A percentile compares a stretch with the other conserved stretches of the same genome.
Evolutionary conservation across 2,329 filamentous ascomycete genomes (phyloP).

Genomic region (Phyllosticta citrichinensis): DNA sequence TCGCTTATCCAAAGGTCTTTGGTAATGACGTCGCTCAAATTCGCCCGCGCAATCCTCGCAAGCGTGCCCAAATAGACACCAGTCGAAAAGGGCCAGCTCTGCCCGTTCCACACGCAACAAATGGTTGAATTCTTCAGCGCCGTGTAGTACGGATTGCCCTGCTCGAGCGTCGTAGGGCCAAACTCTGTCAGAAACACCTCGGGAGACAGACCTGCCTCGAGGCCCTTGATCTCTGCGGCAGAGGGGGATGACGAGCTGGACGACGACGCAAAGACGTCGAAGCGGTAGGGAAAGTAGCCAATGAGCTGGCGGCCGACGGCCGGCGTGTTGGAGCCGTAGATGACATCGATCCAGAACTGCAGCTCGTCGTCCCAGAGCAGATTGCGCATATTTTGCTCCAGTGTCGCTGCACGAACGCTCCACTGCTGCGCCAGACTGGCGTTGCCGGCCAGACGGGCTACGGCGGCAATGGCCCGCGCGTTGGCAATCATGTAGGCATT

Average conservation of each 20-base stretch:
- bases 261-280: constrained; percentile 27
- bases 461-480: constrained; percentile 30
- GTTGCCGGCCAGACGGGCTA: constrained; percentile 28
- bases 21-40: constrained; percentile 21
- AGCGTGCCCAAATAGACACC: constrained; percentile 36
- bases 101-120: constrained; percentile 10
- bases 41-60: constrained; percentile 30
- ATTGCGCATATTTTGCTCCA: constrained; percentile 27
- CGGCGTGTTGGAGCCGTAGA: constrained; percentile 28
- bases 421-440: constrained; percentile 22
- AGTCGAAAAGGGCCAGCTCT: constrained; percentile 1
- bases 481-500: constrained; percentile 38
- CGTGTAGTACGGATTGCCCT: constrained; percentile 19
- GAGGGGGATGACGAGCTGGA: constrained; percentile 18
- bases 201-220: constrained; percentile 24
- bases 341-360: constrained; percentile 32
- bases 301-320: constrained; percentile 31
- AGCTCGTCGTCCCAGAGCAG: constrained; percentile 30
- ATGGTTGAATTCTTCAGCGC: constrained; percentile 30
- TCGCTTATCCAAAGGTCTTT: constrained; percentile 30
- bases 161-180: constrained; percentile 33
- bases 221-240: constrained; percentile 5
- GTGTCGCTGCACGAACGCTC: constrained; percentile 22
- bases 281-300: constrained; percentile 34
- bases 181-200: constrained; percentile 30